Evolutionary conservation across 768 basidiomycete species (phyloP), one percentile per base, ranked within the genome.

Genomic region (Pleurotus sapidus): DNA sequence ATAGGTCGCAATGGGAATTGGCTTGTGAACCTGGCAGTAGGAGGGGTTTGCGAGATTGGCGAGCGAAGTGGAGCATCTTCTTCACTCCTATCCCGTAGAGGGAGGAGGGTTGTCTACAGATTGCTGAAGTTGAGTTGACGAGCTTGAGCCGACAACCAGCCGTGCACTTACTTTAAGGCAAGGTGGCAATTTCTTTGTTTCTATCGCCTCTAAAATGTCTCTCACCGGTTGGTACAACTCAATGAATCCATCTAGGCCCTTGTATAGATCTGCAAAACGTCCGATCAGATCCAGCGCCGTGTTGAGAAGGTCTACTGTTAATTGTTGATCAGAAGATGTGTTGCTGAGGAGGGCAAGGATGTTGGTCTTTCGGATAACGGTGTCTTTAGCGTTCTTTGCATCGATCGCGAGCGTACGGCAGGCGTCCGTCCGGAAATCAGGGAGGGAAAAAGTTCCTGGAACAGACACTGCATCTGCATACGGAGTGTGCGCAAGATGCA

Each of bases 1-100:
- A 71, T 93, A 95, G 0, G 94, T 84, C 3, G 94, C 84, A 63
- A 99, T 98, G 4, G 97, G 93, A 46, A 98, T 96, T 0, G 95
- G 92, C 70, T 95, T 97, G 77, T 98, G 96, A 2, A 89, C 80
- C 75, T 99, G 97, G 97, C 18, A 98, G 80, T 2, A 71, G 75
- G 25, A 99, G 84, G 0, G 97, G 93, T 53, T 75, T 81, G 38
- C 97, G 89, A 0, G 84, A 77, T 71, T 88, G 82, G 9, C 69
- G 75, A 0, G 92, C 75, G 65, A 95, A 91, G 63, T 85, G 88
- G 46, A 96, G 75, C 47, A 93, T 70, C 4, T 88, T 83, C 24
- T 69, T 66, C 7, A 92, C 67, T 11, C 75, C 75, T 78, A 51
- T 86, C 84, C 24, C 67, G 69, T 8, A 82, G 65, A 5, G 77